Base-by-base conservation (phyloP, 768 basidiomycete genomes). In the Lentinula raphanica region DNA sequence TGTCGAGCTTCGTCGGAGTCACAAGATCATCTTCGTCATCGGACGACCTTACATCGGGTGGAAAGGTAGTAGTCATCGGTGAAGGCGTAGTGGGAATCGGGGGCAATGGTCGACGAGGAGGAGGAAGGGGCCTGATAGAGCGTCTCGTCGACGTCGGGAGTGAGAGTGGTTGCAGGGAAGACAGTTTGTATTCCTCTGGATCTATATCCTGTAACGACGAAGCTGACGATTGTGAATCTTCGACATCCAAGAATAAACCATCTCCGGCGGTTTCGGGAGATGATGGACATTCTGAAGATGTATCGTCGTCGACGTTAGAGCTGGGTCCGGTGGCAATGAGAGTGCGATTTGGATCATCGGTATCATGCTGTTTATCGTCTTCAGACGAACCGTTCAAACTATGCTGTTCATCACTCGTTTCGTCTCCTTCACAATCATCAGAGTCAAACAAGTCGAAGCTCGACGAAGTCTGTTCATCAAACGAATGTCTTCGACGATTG, bases 51-150 rank as follows among this genome's bases (percentile, higher is more conserved):
- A 9, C 8, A 23, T 19, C 9, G 42, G 42, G 5, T 4, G 51
- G 2, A 19, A 53, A 36, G 12, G 8, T 17, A 12, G 51, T 53
- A 6, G 13, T n/a, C 35, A 38, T 39, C 2, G 36, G 23, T 29
- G 29, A 29, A 21, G 31, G 31, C 2, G 49, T 39, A 7, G 23
- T n/a, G n/a, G 59, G 59, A 42, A 60, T 49, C 12, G 28, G 49
- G 21, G 59, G 59, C 15, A 57, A 38, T 27, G 55, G 54, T 11
- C 59, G 59, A 38, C 54, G 54, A 19, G 59, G 55, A 31, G 59
- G 54, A n/a, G 55, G 59, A 45, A 50, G 59, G 31, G 44, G 51
- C 12, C 28, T 39, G 19, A 23, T 21, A 11, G 54, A 25, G 7
- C 21, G n/a, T 23, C 44, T 21, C 1, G n/a, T n/a, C n/a, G 54